phyloP scores from a whole-genome alignment of 1,284 basidiomycete species.

The Tilletia caries region DNA sequence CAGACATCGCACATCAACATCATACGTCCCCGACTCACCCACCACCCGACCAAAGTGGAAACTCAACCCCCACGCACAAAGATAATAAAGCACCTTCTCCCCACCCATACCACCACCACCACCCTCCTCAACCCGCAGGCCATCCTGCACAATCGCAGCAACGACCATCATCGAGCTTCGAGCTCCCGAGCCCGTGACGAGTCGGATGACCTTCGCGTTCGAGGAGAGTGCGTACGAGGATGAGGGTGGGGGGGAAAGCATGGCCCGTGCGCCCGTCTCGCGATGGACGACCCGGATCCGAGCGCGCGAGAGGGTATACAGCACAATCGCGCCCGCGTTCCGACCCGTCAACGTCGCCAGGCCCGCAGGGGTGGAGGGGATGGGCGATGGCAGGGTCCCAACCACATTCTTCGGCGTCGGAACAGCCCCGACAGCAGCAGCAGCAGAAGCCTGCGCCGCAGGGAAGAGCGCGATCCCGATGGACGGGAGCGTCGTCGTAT shows the following conservation, averaged over 20 bases:
- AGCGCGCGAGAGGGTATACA: constrained; percentile 4
- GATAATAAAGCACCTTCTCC: not conserved
- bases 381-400: not conserved
- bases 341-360: not conserved
- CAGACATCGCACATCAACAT: too few relatives aligned
- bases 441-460: not conserved
- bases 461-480: not conserved
- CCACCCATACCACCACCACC: not conserved
- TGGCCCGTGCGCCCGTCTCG: not conserved
- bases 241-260: not conserved
- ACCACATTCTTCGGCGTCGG: not conserved
- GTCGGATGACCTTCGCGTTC: not conserved
- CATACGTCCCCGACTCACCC: too few relatives aligned
- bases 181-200: not conserved
- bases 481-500: not conserved
- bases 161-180: not conserved
- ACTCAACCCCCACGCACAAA: not conserved
- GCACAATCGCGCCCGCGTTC: not conserved
- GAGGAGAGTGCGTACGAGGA: not conserved
- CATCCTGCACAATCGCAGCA: not conserved
- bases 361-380: not conserved
- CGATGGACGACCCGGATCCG: not conserved
- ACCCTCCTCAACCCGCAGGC: not conserved
- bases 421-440: too few relatives aligned
- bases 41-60: not conserved